A percentile compares a stretch with the other conserved stretches of the same genome.
These are phyloP conservation scores for Alternaria sp. DNA, from an alignment of 2,329 filamentous ascomycete genomes.

Conservation along the genomic window DNA sequence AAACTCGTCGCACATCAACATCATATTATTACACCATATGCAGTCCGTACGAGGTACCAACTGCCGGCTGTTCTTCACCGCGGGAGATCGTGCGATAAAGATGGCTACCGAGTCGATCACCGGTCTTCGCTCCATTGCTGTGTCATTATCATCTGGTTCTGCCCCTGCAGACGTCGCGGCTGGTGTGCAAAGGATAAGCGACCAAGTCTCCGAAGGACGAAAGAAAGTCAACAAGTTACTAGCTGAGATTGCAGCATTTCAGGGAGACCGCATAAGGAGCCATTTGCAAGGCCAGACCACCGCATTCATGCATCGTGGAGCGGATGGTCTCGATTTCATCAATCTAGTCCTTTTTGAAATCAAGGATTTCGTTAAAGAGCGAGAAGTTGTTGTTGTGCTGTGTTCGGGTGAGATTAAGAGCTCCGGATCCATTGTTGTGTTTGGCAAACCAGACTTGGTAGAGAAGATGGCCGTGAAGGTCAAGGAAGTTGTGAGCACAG, in stretches of 20 bases:
- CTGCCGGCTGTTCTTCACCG: constrained; percentile 42
- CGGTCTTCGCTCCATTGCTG: constrained; percentile 36
- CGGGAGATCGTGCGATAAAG: constrained; percentile 42
- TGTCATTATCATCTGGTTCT: constrained; percentile 35
- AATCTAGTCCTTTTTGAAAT: constrained; percentile 40
- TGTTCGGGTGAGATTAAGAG: constrained; percentile 41
- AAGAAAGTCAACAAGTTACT: constrained; percentile 43
- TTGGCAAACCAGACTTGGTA: constrained; percentile 38
- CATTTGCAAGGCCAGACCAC: constrained; percentile 21
- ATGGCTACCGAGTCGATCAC: constrained; percentile 40
- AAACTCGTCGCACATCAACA: constrained; percentile 42
- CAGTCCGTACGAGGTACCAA: constrained; percentile 43
- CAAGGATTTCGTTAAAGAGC: constrained; percentile 34
- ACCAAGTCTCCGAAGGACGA: constrained; percentile 33
- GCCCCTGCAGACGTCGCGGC: constrained; percentile 35
- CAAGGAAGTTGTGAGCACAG: constrained; percentile 36
- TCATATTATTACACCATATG: constrained; percentile 45
- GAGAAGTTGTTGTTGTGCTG: constrained; percentile 35
- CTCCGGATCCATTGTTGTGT: constrained; percentile 39
- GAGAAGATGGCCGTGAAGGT: constrained; percentile 34
- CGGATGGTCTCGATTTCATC: constrained; percentile 43
- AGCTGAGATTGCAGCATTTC: constrained; percentile 38
- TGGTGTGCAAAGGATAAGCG: constrained; percentile 35
- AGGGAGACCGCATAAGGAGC: constrained; percentile 35
- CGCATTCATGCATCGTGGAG: constrained; percentile 37